Conservation (phyloP, 305 asterid genomes). For the Fraxinus dipetala region DNA sequence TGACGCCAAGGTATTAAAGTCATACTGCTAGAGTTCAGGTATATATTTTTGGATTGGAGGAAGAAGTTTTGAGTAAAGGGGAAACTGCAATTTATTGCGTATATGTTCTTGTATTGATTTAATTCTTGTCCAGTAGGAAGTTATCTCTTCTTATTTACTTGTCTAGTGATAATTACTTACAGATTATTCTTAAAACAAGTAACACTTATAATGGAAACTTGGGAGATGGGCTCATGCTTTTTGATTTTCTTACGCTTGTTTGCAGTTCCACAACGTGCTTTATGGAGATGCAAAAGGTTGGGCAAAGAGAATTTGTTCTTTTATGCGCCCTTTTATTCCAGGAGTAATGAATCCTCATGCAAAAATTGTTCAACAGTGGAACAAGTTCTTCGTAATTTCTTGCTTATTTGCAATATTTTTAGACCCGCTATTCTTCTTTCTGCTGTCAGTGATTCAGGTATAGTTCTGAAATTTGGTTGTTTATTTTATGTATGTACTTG, state of each 20-base stretch:
- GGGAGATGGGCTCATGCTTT: neutral
- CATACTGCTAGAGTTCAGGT: neutral
- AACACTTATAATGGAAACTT: neutral
- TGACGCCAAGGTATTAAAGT: slow-evolving; percentile 41
- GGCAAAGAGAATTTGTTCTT: slow-evolving; percentile 47
- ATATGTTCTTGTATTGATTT: neutral
- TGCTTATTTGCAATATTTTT: slow-evolving; percentile 66
- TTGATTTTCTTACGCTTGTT: slow-evolving; percentile 13
- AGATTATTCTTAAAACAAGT: neutral
- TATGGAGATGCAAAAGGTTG: slow-evolving; percentile 76
- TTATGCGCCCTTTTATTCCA: slow-evolving; percentile 27
- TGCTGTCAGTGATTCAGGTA: slow-evolving; percentile 61
- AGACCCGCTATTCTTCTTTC: slow-evolving; percentile 83
- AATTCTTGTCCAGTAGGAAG: neutral
- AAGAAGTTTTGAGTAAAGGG: neutral
- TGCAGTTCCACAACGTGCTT: slow-evolving; percentile 62
- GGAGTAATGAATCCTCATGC: slow-evolving; percentile 3
- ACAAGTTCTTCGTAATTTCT: slow-evolving; percentile 62
- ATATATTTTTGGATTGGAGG: neutral
- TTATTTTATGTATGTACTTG: neutral
- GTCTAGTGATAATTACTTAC: neutral
- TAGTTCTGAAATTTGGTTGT: neutral
- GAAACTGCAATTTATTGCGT: neutral
- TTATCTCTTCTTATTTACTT: neutral
- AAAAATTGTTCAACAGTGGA: neutral